Percentiles rank a stretch among this genome's conserved stretches.
Evolutionary conservation across 2,329 filamentous ascomycete genomes (phyloP).

Genomic region (Nemania sp.): DNA sequence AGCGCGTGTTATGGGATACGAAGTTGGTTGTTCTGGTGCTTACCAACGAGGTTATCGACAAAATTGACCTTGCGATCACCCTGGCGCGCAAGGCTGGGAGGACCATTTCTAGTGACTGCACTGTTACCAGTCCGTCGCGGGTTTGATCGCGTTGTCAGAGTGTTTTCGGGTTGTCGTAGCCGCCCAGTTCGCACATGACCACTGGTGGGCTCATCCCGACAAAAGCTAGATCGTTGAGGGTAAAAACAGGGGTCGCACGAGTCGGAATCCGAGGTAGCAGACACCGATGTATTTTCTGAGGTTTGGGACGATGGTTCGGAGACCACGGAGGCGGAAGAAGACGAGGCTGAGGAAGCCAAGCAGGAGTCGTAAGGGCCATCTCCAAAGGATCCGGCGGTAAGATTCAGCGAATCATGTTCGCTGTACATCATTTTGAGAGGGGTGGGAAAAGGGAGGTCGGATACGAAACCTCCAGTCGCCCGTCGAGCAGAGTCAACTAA

Average conservation of each 20-base stretch:
- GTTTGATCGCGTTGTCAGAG: slow-evolving; percentile 67
- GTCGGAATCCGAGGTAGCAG: slow-evolving; percentile 62
- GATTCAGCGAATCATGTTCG: slow-evolving; percentile 58
- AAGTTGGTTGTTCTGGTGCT: slow-evolving; percentile 54
- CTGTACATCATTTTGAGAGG: slow-evolving; percentile 60
- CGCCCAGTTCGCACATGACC: slow-evolving; percentile 40
- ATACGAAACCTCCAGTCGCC: slow-evolving; percentile 56
- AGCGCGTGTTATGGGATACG: slow-evolving; percentile 36
- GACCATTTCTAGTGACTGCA: slow-evolving; percentile 60
- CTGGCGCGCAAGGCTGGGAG: slow-evolving; percentile 81
- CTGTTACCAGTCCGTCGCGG: slow-evolving; percentile 62
- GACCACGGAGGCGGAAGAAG: slow-evolving; percentile 77
- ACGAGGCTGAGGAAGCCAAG: slow-evolving; percentile 75
- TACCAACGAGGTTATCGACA: slow-evolving; percentile 97
- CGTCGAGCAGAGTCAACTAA: slow-evolving; percentile 57
- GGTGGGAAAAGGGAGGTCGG: slow-evolving; percentile 37
- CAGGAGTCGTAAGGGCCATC: slow-evolving; percentile 70
- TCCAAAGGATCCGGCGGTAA: slow-evolving; percentile 52
- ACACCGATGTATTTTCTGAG: slow-evolving; percentile 70
- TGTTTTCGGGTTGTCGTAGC: slow-evolving; percentile 50
- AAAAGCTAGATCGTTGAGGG: slow-evolving; percentile 32
- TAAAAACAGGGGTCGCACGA: slow-evolving; percentile 51
- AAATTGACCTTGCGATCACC: slow-evolving; percentile 91
- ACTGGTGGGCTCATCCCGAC: slow-evolving; percentile 15
- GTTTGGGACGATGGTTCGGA: slow-evolving; percentile 72